A percentile compares a stretch with the other conserved stretches of the same genome.
phyloP scores from a whole-genome alignment of 352 stramenopile species.

The Pythium biforme region DNA sequence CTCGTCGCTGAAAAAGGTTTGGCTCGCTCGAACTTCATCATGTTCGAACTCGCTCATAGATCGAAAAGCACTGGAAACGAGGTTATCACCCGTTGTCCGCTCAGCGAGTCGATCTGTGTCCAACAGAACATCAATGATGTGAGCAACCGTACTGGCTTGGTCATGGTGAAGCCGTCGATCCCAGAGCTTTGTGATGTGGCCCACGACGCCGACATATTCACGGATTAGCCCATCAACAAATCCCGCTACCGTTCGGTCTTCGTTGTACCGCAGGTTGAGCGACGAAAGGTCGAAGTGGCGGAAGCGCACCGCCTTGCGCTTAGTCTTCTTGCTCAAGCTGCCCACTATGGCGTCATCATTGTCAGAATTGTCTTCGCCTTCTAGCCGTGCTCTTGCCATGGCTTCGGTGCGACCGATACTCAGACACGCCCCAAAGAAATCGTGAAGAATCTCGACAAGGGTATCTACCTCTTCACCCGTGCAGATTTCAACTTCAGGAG shows the following conservation, averaged over 20 bases:
- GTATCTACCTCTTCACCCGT: not conserved
- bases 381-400: constrained; percentile 8
- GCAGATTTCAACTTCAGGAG: constrained; percentile 6
- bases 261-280: constrained; percentile 54
- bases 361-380: not conserved
- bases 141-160: constrained; percentile 2
- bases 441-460: constrained; percentile 9
- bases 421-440: constrained; percentile 7
- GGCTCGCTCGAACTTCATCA: constrained; percentile 15
- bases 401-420: constrained; percentile 17
- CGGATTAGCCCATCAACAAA: constrained; percentile 48
- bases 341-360: not conserved
- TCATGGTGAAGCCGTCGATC: not conserved
- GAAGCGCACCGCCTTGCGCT: constrained; percentile 41
- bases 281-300: constrained; percentile 67
- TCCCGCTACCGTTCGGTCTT: constrained; percentile 36
- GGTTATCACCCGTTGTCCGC: not conserved
- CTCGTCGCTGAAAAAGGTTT: constrained; percentile 44
- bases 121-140: constrained; percentile 8
- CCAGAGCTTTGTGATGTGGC: constrained; percentile 10
- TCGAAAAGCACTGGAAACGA: constrained; percentile 13
- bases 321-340: not conserved
- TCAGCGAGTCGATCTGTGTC: constrained; percentile 15
- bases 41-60: constrained; percentile 17
- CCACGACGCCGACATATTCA: constrained; percentile 44